phyloP scores from a whole-genome alignment of 495 filamentous ascomycete genomes.

The Tuber magnatum region DNA sequence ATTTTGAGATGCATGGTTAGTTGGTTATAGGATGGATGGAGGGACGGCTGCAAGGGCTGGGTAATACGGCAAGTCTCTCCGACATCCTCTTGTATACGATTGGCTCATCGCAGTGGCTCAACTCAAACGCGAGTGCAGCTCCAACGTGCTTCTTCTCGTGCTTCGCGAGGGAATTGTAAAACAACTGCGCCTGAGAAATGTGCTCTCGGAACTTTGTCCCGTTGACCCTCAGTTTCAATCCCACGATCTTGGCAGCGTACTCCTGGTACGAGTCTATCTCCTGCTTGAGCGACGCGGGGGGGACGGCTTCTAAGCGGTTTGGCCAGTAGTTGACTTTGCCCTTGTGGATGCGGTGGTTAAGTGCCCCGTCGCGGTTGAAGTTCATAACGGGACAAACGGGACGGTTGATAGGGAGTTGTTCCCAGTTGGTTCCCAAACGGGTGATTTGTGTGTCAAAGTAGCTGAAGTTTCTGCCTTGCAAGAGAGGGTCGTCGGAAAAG shows the following conservation, averaged over 20 bases:
- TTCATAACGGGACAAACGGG: conserved; percentile 74
- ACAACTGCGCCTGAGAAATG: conserved; percentile 55
- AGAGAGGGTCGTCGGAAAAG: conserved; percentile 75
- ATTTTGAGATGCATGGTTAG: not conserved
- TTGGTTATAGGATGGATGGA: not conserved
- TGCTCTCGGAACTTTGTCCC: conserved; percentile 79
- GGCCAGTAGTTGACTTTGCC: conserved; percentile 86
- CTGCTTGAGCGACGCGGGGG: conserved; percentile 49
- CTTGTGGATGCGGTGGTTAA: conserved; percentile 55
- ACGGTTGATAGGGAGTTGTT: conserved; percentile 78
- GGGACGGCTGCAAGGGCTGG: not conserved
- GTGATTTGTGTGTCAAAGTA: conserved; percentile 83
- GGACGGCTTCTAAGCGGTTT: conserved; percentile 61
- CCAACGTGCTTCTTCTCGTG: conserved; percentile 65
- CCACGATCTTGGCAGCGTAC: conserved; percentile 58
- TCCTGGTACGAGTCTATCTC: conserved; percentile 63
- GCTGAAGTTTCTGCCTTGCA: conserved; percentile 78
- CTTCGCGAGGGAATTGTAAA: conserved; percentile 72
- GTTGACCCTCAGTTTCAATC: conserved; percentile 62
- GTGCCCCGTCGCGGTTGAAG: conserved; percentile 66
- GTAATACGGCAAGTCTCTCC: conserved; percentile 51
- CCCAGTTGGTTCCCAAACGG: conserved; percentile 75
- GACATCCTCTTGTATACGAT: conserved; percentile 68
- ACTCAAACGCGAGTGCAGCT: conserved; percentile 69
- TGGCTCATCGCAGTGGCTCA: conserved; percentile 83